Base-by-base conservation (phyloP, 345 rosid genomes). In the Firmiana major region DNA sequence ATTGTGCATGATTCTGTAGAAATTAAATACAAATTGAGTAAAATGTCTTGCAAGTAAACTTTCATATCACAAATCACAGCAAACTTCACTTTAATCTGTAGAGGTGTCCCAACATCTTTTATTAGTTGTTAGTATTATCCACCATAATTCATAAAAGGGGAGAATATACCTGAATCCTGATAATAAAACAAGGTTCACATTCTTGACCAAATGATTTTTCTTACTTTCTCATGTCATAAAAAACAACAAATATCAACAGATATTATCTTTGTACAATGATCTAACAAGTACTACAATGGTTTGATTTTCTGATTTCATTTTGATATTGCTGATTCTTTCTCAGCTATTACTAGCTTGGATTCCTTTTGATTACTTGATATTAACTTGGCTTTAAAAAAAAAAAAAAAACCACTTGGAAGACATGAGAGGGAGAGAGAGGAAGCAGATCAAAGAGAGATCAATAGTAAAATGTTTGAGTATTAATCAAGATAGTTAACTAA, bases 401-500 rank as follows among this genome's bases (percentile, higher is more conserved):
- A 31, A 31, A 31, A 1, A 66, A 68, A 40, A 46, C n/a, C n/a
- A n/a, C n/a, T n/a, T n/a, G 55, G 45, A 34, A 36, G 21, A 63
- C 12, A 63, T 55, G 68, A 63, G 22, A 63, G 51, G 31, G n/a
- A 48, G 34, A 77, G 45, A 36, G 69, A 65, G 51, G 0, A 7
- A 11, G 51, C 11, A 16, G n/a, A n/a, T n/a, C n/a, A 46, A 4
- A 46, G 16, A 1, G 51, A 48, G 36, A 79, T 76, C 42, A 66
- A 31, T 9, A 6, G 21, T 15, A 64, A 63, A 45, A 70, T 38
- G 69, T 70, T 46, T n/a, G 59, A 73, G 54, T 22, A 86, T 79
- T 78, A 89, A 83, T 87, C 87, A 58, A 86, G 83, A 74, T 84
- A 86, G 62, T 90, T 84, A 81, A 90, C 81, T 77, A 94, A 86